Conservation (phyloP, 164 flowering plant genomes). For the Aristolochia contorta region DNA sequence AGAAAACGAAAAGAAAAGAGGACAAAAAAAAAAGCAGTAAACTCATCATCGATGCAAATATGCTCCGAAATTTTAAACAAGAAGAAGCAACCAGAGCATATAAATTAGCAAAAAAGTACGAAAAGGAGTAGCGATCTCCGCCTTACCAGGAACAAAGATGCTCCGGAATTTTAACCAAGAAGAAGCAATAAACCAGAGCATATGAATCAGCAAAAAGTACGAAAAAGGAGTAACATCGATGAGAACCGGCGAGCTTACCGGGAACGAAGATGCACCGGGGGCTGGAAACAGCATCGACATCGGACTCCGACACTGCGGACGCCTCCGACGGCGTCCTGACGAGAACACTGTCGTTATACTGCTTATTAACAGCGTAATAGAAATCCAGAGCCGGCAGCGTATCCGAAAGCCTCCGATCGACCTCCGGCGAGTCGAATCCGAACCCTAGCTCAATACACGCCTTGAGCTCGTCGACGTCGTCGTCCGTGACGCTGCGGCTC, state of each 20-base stretch:
- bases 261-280: conserved; percentile 30
- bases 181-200: too few species aligned
- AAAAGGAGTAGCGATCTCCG: neutral
- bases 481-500: conserved; percentile 63
- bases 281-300: conserved; percentile 19
- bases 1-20: too few species aligned
- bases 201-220: too few species aligned
- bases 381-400: conserved; percentile 66
- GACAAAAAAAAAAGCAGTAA: too few species aligned
- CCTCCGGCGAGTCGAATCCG: conserved; percentile 45
- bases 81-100: neutral
- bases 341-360: conserved; percentile 32
- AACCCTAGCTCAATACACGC: conserved; percentile 79
- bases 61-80: too few species aligned
- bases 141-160: neutral
- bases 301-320: conserved; percentile 13
- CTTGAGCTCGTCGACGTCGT: conserved; percentile 73
- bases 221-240: too few species aligned
- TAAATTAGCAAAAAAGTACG: neutral
- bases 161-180: too few species aligned
- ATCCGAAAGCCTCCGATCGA: conserved; percentile 39
- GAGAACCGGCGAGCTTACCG: conserved; percentile 19
- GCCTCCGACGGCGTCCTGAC: conserved; percentile 19
- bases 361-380: conserved; percentile 56
- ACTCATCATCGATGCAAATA: too few species aligned